Evolutionary conservation across 108 stramenopile species (phyloP).

Genomic region (Skeletonema menzelii): DNA sequence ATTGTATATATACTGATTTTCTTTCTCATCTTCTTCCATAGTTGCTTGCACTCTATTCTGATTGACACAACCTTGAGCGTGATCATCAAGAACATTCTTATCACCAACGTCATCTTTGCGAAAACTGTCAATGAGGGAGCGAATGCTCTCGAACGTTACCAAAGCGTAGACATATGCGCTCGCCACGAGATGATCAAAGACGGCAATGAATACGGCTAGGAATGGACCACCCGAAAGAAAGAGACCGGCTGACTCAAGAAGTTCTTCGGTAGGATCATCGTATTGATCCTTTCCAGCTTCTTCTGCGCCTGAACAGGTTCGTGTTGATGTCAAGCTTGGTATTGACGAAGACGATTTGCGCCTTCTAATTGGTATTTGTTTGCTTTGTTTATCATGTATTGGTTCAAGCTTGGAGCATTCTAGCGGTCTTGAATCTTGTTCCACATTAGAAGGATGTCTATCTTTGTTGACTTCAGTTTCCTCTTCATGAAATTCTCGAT

Average conservation of each 20-base stretch:
- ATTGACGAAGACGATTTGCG: constrained; percentile 23
- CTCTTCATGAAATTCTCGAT: constrained; percentile 67
- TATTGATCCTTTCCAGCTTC: constrained; percentile 8
- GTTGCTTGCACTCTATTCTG: background rate
- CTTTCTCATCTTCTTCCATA: background rate
- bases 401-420: background rate
- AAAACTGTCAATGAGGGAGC: background rate
- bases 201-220: constrained; percentile 25
- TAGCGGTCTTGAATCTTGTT: background rate
- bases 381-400: background rate
- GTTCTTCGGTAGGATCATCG: constrained; percentile 58
- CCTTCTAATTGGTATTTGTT: background rate
- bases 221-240: constrained; percentile 50
- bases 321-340: constrained; percentile 8
- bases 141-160: constrained; percentile 5
- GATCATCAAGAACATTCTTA: background rate
- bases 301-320: background rate
- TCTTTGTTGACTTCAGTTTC: constrained; percentile 7
- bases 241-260: constrained; percentile 66
- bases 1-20: constrained; percentile 12
- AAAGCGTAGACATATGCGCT: constrained; percentile 7
- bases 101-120: too few species aligned
- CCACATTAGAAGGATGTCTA: background rate
- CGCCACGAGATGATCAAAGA: constrained; percentile 35
- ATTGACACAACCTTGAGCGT: background rate